phyloP scores from a whole-genome alignment of 2,329 filamentous ascomycete genomes.

The Parafenestella ontariensis region DNA sequence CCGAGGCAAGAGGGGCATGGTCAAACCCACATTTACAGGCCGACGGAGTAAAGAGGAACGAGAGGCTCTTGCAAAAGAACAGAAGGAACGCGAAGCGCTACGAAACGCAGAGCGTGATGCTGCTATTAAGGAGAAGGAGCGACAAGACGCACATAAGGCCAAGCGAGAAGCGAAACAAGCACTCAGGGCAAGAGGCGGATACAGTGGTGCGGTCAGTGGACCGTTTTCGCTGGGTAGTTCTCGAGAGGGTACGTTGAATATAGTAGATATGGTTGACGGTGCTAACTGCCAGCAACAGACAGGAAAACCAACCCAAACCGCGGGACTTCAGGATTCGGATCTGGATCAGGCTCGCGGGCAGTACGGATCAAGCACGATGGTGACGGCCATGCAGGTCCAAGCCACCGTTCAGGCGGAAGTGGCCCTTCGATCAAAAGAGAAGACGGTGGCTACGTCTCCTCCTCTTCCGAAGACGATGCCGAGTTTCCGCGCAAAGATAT shows the following conservation, averaged over 20 bases:
- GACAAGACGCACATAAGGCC: slow-evolving; percentile 28
- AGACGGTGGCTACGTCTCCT: slow-evolving; percentile 54
- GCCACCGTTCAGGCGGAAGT: slow-evolving; percentile 19
- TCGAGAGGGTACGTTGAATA: slow-evolving; percentile 29
- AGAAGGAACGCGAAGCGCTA: slow-evolving; percentile 47
- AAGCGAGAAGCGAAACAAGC: slow-evolving; percentile 32
- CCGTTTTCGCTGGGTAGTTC: slow-evolving; percentile 50
- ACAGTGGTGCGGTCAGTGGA: slow-evolving; percentile 51
- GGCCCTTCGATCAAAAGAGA: slow-evolving; percentile 33
- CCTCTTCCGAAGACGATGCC: slow-evolving; percentile 57
- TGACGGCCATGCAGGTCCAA: slow-evolving; percentile 23
- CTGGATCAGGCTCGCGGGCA: slow-evolving; percentile 40
- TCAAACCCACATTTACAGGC: slow-evolving; percentile 52
- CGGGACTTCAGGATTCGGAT: slow-evolving; percentile 30
- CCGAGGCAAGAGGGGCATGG: slow-evolving; percentile 37
- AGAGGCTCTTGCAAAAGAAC: slow-evolving; percentile 52
- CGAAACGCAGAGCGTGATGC: slow-evolving; percentile 46
- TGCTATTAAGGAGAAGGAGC: slow-evolving; percentile 32
- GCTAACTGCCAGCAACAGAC: slow-evolving; percentile 26
- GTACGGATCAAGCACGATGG: slow-evolving; percentile 43
- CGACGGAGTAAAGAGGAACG: slow-evolving; percentile 55
- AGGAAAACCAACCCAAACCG: slow-evolving; percentile 25
- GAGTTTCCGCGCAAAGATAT: slow-evolving; percentile 59
- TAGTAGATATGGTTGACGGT: background rate
- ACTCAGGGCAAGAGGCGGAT: slow-evolving; percentile 51